phyloP scores from a whole-genome alignment of 2,329 filamentous ascomycete species.

The Fusarium pseudoanthophilum region DNA sequence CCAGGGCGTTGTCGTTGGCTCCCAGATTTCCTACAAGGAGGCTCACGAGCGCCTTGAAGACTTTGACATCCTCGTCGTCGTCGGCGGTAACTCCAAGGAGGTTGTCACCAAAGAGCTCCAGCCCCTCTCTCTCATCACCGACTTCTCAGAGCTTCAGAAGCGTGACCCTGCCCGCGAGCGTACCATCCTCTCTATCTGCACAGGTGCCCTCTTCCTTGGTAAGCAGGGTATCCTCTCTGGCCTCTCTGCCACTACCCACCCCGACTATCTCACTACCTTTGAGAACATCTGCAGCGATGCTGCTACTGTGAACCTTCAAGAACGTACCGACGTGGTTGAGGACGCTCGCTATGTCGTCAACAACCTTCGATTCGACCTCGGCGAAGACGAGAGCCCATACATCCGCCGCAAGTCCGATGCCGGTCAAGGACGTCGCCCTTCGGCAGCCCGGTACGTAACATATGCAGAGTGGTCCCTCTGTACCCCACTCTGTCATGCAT shows the following conservation, averaged over 20 bases:
- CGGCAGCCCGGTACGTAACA: slow-evolving; percentile 66
- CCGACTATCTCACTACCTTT: slow-evolving; percentile 81
- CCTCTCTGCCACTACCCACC: slow-evolving; percentile 83
- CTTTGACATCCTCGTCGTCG: slow-evolving; percentile 82
- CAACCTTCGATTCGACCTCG: slow-evolving; percentile 87
- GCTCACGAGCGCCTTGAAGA: slow-evolving; percentile 78
- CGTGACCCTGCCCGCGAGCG: slow-evolving; percentile 82
- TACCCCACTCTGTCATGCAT: slow-evolving; percentile 42
- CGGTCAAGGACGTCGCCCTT: slow-evolving; percentile 63
- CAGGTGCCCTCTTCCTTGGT: slow-evolving; percentile 80
- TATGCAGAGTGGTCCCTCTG: background rate
- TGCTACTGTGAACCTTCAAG: slow-evolving; percentile 73
- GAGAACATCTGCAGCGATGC: slow-evolving; percentile 84
- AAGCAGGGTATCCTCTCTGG: slow-evolving; percentile 81
- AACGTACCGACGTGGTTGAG: slow-evolving; percentile 85
- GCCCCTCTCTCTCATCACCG: slow-evolving; percentile 77
- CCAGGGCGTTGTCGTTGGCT: slow-evolving; percentile 75
- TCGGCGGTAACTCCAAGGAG: slow-evolving; percentile 74
- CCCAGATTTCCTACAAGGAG: slow-evolving; percentile 82
- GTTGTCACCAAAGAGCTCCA: slow-evolving; percentile 75
- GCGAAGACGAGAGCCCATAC: slow-evolving; percentile 85
- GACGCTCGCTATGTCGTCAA: slow-evolving; percentile 87
- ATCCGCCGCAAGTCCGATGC: slow-evolving; percentile 79
- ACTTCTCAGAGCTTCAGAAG: slow-evolving; percentile 83
- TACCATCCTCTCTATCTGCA: slow-evolving; percentile 83